Evolutionary conservation across 495 filamentous ascomycete genomes (phyloP), one percentile per base, ranked within the genome.

Genomic region (Lentithecium fluviatile): DNA sequence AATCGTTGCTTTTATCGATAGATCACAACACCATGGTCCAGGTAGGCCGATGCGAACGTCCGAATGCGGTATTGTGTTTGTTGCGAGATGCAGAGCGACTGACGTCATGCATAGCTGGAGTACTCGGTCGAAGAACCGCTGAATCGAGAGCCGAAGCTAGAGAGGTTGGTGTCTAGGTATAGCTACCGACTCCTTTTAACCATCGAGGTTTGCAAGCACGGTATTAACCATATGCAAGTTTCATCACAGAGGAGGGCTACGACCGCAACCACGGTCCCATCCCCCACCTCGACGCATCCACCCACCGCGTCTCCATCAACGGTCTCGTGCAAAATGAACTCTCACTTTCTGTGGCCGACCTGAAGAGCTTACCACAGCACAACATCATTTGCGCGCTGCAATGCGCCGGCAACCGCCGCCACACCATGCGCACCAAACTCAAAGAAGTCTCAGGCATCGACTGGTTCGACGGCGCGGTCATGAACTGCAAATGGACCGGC

Each of bases 321-420:
- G 69, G 69, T 10, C 12, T 45, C 21, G 67, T 71, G 20, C 45
- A 47, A 13, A 45, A 60, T 6, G 48, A 47, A 12, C 45, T 70
- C n/a, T 52, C 49, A 2, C 60, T 70, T 20, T 62, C 60, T 13
- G 52, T 70, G 8, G 13, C 20, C 15, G 66, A 69, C n/a, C 60
- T 71, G 6, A 23, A 37, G 24, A 17, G 52, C 17, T 50, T 69
- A 0, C 69, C 68, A 10, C 83, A 85, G 52, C 76, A 85, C 49
- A 72, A 76, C 51, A 77, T 87, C 8, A 72, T 79, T 6, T 79
- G 78, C 56, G 80, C 82, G 17, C 73, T 87, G 0, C 81, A 85
- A 71, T 87, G 84, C 50, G 84, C 84, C 15, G 84, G 84, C 21
- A 86, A 87, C 61, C 73, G 84, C 6, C 79, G 84, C 1, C 83